Conservation (phyloP, 441 rosid genomes). For the Biscutella auriculata region DNA sequence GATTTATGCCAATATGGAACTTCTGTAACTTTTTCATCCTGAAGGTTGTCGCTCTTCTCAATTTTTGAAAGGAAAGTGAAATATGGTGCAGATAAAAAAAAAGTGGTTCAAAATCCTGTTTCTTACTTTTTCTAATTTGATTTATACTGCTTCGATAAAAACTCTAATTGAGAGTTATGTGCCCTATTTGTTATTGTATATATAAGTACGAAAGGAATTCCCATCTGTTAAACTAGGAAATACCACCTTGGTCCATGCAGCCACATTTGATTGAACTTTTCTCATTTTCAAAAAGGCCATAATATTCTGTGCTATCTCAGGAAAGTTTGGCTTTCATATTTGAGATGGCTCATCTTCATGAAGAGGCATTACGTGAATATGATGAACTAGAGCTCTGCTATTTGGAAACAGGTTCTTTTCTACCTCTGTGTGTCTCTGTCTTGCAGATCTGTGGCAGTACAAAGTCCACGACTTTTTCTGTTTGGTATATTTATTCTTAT, state of each 20-base stretch:
- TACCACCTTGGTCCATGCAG: conserved; percentile 6
- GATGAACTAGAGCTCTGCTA: conserved; percentile 96
- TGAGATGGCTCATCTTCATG: conserved; percentile 95
- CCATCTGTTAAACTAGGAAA: conserved; percentile 1
- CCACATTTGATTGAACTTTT: not conserved
- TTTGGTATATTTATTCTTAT: not conserved
- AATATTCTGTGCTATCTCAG: conserved; percentile 33
- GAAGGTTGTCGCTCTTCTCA: conserved; percentile 59
- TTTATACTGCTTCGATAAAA: not conserved
- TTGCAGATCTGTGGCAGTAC: too few species aligned
- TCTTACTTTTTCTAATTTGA: not conserved
- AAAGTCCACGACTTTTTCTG: not conserved
- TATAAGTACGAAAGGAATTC: conserved; percentile 9
- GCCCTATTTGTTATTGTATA: conserved; percentile 1
- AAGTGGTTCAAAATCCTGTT: conserved; percentile 7
- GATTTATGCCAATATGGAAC: conserved; percentile 93
- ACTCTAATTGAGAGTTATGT: not conserved
- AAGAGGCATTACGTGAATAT: conserved; percentile 94
- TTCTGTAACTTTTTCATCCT: conserved; percentile 95
- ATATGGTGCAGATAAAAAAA: conserved; percentile 1
- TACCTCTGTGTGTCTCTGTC: too few species aligned
- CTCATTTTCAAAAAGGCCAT: conserved; percentile 6
- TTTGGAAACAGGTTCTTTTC: conserved; percentile 70
- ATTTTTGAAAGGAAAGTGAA: conserved; percentile 11
- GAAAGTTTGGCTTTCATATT: conserved; percentile 99